Conservation (phyloP, 441 rosid genomes). For the Euphorbia celastroides region DNA sequence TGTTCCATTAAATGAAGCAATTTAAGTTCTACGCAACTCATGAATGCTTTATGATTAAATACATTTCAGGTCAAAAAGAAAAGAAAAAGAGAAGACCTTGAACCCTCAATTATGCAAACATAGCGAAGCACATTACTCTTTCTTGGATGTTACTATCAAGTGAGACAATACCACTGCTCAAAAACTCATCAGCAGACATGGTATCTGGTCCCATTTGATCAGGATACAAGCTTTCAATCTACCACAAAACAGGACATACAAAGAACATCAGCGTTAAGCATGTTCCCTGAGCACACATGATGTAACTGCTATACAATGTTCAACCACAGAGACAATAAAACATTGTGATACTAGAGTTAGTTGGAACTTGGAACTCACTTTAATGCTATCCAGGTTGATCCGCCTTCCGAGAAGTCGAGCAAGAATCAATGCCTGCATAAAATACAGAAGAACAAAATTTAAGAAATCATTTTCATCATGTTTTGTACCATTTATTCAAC, state of each 20-base stretch:
- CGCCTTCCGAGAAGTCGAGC: constrained; percentile 81
- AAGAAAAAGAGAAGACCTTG: constrained; percentile 45
- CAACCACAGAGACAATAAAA: background rate
- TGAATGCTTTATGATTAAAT: background rate
- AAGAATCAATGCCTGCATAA: constrained; percentile 75
- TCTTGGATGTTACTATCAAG: constrained; percentile 62
- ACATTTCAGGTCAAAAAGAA: background rate
- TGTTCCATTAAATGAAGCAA: background rate
- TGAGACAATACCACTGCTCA: constrained; percentile 41
- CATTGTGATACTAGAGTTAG: too few relatives aligned
- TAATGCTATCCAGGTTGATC: constrained; percentile 58
- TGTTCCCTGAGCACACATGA: background rate
- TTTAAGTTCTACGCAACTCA: background rate
- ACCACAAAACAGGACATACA: constrained; percentile 22
- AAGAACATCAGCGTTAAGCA: constrained; percentile 13
- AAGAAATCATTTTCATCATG: background rate
- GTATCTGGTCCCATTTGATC: constrained; percentile 62
- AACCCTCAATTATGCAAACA: constrained; percentile 70
- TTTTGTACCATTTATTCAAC: constrained; percentile 1
- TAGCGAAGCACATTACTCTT: constrained; percentile 90
- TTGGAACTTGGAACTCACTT: constrained; percentile 47
- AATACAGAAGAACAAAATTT: constrained; percentile 14
- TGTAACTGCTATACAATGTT: background rate
- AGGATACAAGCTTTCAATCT: constrained; percentile 90
- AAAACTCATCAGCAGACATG: constrained; percentile 73